Conservation (phyloP, 805 yeast species). For the Zygosaccharomyces kombuchaensis region DNA sequence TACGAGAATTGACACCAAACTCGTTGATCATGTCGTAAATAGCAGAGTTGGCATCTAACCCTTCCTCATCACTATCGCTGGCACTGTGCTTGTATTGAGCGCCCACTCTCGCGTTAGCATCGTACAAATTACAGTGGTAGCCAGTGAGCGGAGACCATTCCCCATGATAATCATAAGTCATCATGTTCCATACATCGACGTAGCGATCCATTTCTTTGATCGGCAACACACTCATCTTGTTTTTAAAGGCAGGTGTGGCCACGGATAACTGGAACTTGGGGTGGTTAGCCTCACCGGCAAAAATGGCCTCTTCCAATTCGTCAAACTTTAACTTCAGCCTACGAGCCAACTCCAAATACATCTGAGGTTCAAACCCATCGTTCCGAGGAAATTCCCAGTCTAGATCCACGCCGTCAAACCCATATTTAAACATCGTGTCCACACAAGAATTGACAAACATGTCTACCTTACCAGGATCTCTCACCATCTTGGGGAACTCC, state of each 20-base stretch:
- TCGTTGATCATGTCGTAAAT: slow-evolving; percentile 40
- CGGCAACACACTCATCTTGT: slow-evolving; percentile 41
- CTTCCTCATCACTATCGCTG: slow-evolving; percentile 32
- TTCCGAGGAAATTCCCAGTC: slow-evolving; percentile 89
- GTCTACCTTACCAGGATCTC: slow-evolving; percentile 36
- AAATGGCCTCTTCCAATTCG: slow-evolving; percentile 33
- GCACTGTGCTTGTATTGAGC: slow-evolving; percentile 12
- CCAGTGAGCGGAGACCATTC: slow-evolving; percentile 60
- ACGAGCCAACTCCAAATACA: slow-evolving; percentile 42
- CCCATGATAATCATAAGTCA: slow-evolving; percentile 89
- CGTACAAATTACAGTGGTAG: slow-evolving; percentile 66
- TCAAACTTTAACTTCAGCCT: slow-evolving; percentile 40
- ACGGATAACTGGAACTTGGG: slow-evolving; percentile 50
- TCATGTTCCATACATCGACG: slow-evolving; percentile 73
- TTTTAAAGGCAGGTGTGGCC: slow-evolving; percentile 70
- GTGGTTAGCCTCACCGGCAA: slow-evolving; percentile 9
- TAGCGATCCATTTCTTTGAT: slow-evolving; percentile 52
- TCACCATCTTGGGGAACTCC: slow-evolving; percentile 45
- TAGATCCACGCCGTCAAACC: slow-evolving; percentile 86
- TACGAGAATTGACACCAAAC: slow-evolving; percentile 42
- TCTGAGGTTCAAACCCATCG: slow-evolving; percentile 39
- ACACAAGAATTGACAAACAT: slow-evolving; percentile 50
- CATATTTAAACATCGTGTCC: slow-evolving; percentile 45
- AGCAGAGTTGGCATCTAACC: slow-evolving; percentile 46
- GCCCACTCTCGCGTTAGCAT: slow-evolving; percentile 4